phyloP scores from a whole-genome alignment of 805 yeast genomes.

The Barnettozyma populi region DNA sequence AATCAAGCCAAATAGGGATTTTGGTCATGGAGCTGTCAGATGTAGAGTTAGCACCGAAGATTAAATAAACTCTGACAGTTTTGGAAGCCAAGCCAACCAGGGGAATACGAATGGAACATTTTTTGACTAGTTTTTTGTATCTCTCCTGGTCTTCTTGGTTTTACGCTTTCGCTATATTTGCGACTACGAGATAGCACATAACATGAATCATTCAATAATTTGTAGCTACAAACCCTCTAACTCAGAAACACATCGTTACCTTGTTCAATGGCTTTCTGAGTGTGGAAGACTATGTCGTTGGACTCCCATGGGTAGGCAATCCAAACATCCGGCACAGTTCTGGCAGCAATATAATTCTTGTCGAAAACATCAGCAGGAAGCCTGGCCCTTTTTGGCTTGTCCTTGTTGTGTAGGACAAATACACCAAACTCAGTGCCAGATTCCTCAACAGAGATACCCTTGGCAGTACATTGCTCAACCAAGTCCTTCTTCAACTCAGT shows the following conservation, averaged over 20 bases:
- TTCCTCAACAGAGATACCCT: conserved; percentile 38
- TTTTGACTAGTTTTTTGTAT: too few relatives aligned
- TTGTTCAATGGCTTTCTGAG: conserved; percentile 65
- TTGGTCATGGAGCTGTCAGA: conserved; percentile 4
- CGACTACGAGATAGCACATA: neutral
- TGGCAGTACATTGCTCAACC: conserved; percentile 48
- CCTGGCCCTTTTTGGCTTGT: conserved; percentile 66
- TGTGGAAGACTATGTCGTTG: conserved; percentile 67
- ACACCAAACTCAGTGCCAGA: conserved; percentile 60
- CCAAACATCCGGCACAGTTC: conserved; percentile 75
- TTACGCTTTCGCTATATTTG: too few relatives aligned
- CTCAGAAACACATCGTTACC: conserved; percentile 53
- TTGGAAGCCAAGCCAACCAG: too few relatives aligned
- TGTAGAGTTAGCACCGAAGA: too few relatives aligned
- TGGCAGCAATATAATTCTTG: conserved; percentile 65
- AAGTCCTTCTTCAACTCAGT: conserved; percentile 72
- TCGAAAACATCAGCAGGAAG: conserved; percentile 59
- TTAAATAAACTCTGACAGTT: too few relatives aligned
- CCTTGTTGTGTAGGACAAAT: conserved; percentile 73
- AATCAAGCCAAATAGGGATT: conserved; percentile 81
- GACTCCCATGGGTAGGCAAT: conserved; percentile 88
- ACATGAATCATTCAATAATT: neutral
- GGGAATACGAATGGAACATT: too few relatives aligned
- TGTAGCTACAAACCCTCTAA: neutral
- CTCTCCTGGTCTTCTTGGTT: too few relatives aligned